A percentile compares a stretch with the other conserved stretches of the same genome.
Conservation (phyloP, 441 rosid species). For the Cnidoscolus chayamansa region DNA sequence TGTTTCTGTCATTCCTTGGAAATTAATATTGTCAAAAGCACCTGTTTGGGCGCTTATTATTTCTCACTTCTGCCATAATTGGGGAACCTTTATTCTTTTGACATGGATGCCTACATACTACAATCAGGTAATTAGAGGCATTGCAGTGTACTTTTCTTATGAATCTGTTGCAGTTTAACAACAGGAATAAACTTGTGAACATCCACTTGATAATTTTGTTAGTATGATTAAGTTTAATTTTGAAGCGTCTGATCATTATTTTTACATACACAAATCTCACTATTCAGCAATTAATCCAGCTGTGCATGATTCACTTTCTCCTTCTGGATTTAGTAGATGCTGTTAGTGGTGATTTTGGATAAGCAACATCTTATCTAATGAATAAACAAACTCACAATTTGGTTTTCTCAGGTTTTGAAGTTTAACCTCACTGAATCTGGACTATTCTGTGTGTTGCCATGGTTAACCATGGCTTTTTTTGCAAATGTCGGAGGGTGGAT, state of each 20-base stretch:
- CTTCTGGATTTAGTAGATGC: background rate
- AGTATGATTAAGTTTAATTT: background rate
- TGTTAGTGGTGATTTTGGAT: background rate
- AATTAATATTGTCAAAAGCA: slow-evolving; percentile 79
- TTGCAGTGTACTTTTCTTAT: background rate
- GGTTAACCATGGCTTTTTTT: slow-evolving; percentile 94
- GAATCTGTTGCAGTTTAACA: slow-evolving; percentile 1
- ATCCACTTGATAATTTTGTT: background rate
- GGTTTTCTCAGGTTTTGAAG: slow-evolving; percentile 71
- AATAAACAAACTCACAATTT: background rate
- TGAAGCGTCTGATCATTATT: background rate
- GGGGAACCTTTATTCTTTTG: slow-evolving; percentile 96
- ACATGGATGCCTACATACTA: slow-evolving; percentile 99
- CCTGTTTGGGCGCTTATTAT: slow-evolving; percentile 98
- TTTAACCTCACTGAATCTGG: slow-evolving; percentile 99
- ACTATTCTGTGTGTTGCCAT: slow-evolving; percentile 88
- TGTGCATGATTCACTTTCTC: background rate
- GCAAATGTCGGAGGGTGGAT: slow-evolving; percentile 99
- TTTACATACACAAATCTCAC: background rate
- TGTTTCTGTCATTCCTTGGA: slow-evolving; percentile 89
- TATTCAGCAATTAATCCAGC: background rate
- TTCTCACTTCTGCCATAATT: slow-evolving; percentile 96
- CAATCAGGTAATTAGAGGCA: slow-evolving; percentile 63
- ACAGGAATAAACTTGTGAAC: background rate
- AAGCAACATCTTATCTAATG: background rate